Evolutionary conservation across 163 green algal genomes (phyloP).

Genomic region (Scenedesmus sp.): DNA sequence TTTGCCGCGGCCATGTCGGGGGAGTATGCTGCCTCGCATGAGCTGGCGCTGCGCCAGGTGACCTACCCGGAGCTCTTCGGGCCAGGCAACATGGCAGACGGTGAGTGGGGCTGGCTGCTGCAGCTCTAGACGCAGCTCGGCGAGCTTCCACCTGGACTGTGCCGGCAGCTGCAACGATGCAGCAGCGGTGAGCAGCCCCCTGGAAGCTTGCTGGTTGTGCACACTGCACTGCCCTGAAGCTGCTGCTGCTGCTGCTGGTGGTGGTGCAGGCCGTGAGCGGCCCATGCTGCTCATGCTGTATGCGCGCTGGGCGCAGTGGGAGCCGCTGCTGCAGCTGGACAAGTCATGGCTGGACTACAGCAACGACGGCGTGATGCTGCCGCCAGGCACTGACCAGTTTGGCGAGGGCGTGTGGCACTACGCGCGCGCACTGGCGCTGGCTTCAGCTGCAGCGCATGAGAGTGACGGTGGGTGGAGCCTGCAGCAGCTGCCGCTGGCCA

Average conservation of each 20-base stretch:
- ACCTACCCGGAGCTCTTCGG: slow-evolving; percentile 41
- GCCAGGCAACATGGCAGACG: slow-evolving; percentile 45
- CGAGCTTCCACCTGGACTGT: neutral
- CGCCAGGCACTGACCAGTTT: neutral
- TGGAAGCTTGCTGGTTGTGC: neutral
- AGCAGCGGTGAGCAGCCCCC: too few relatives aligned
- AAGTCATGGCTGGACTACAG: slow-evolving; percentile 27
- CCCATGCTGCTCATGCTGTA: slow-evolving; percentile 49
- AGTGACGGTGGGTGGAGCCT: neutral
- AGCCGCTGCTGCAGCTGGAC: slow-evolving; percentile 31
- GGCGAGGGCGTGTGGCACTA: slow-evolving; percentile 57
- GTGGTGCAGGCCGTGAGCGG: slow-evolving; percentile 48
- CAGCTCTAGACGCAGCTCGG: neutral
- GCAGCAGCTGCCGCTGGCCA: neutral
- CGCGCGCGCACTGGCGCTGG: slow-evolving; percentile 50
- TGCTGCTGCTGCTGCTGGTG: neutral
- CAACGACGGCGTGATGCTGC: slow-evolving; percentile 43
- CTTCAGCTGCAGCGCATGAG: slow-evolving; percentile 28
- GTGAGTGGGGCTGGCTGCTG: neutral
- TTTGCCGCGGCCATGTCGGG: slow-evolving; percentile 69
- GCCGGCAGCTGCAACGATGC: too few relatives aligned
- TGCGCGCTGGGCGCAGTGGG: slow-evolving; percentile 58
- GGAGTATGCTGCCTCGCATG: slow-evolving; percentile 32
- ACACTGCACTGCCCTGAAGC: neutral
- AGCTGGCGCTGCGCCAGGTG: slow-evolving; percentile 28